Conservation (phyloP, 192 early-diverging fungal species). For the Linnemannia hyalina region DNA sequence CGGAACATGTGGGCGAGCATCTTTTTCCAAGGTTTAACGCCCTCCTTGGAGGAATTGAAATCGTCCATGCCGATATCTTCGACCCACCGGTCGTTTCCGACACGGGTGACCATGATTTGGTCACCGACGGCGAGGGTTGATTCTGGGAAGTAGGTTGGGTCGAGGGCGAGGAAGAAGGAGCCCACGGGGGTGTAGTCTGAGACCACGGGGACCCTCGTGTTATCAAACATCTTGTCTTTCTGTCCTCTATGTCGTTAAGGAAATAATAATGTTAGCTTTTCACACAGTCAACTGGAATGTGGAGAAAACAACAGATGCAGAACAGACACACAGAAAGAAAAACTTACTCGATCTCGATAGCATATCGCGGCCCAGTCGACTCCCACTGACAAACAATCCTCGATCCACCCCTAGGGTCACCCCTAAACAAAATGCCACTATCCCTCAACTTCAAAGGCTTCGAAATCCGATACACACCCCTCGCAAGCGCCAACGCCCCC, state of each 20-base stretch:
- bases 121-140: slow-evolving; percentile 39
- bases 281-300: not conserved
- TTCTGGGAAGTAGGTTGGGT: slow-evolving; percentile 29
- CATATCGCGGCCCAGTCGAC: slow-evolving; percentile 33
- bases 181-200: slow-evolving; percentile 61
- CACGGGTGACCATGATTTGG: slow-evolving; percentile 48
- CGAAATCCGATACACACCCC: slow-evolving; percentile 53
- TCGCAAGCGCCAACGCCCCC: slow-evolving; percentile 48
- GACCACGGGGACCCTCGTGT: slow-evolving; percentile 44
- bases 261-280: not conserved
- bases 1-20: slow-evolving; percentile 54
- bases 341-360: slow-evolving; percentile 49
- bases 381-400: slow-evolving; percentile 56
- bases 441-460: slow-evolving; percentile 41
- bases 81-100: slow-evolving; percentile 60
- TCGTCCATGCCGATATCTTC: slow-evolving; percentile 61
- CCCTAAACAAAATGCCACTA: slow-evolving; percentile 58
- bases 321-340: not conserved
- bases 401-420: slow-evolving; percentile 54
- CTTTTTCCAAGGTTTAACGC: slow-evolving; percentile 60
- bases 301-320: not conserved
- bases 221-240: slow-evolving; percentile 32
- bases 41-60: slow-evolving; percentile 31
- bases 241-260: slow-evolving; percentile 24
- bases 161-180: slow-evolving; percentile 34